Evolutionary conservation across 192 early-diverging fungal species (phyloP).

Genomic region (Gamsiella multidivaricata): DNA sequence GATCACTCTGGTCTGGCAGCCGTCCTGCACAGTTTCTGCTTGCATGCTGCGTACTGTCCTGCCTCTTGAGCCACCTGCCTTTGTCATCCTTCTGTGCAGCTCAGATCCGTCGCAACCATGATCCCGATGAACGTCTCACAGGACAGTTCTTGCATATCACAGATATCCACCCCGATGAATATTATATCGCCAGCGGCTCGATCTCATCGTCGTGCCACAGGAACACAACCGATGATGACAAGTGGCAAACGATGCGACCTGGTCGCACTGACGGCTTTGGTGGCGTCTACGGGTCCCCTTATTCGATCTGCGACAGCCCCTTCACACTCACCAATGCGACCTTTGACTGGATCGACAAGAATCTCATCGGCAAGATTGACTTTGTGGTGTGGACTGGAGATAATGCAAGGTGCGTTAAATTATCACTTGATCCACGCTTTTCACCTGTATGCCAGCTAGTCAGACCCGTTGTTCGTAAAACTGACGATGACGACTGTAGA

Average conservation of each 20-base stretch:
- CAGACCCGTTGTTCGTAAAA: too few species aligned
- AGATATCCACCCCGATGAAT: constrained; percentile 76
- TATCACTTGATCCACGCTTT: too few species aligned
- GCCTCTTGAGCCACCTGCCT: constrained; percentile 17
- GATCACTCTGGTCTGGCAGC: not conserved
- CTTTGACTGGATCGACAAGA: constrained; percentile 64
- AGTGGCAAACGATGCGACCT: constrained; percentile 24
- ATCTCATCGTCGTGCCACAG: constrained; percentile 72
- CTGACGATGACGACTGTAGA: too few species aligned
- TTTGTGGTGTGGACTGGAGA: constrained; percentile 86
- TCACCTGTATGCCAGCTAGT: too few species aligned
- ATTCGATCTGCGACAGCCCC: constrained; percentile 74
- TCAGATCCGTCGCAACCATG: constrained; percentile 42
- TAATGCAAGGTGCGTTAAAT: constrained; percentile 69
- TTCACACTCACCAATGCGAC: constrained; percentile 68
- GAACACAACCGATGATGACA: constrained; percentile 16
- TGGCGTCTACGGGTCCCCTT: constrained; percentile 69
- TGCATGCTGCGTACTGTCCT: constrained; percentile 15
- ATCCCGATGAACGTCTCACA: too few species aligned
- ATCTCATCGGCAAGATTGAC: constrained; percentile 66
- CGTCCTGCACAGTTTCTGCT: constrained; percentile 8
- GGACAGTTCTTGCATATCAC: constrained; percentile 81
- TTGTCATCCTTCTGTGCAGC: constrained; percentile 5
- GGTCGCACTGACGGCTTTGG: constrained; percentile 48
- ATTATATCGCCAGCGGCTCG: constrained; percentile 67